Base-by-base conservation (phyloP, 805 yeast species). In the Candida oleophila region DNA sequence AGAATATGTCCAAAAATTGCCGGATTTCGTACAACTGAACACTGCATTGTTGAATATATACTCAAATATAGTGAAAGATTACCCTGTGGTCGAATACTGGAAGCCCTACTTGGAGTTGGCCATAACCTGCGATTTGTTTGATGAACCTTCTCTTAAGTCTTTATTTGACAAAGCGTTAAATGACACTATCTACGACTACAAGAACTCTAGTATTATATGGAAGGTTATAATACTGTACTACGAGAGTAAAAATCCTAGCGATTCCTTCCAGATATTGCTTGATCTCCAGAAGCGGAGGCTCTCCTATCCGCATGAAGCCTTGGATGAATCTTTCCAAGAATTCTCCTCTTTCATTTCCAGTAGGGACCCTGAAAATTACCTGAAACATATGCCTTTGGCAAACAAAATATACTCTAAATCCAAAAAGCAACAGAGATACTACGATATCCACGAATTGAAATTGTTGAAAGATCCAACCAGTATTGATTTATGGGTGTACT, bases 281-380 rank as follows among this genome's bases (percentile, higher is more conserved):
- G 49, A 47, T 5, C 41, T 65, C 3, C 61, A 66, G 55, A 43
- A 64, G 3, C 52, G 61, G 22, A 57, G 78, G 35, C 54, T 81
- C 3, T 35, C 52, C 1, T 50, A 55, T 8, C 82, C 82, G 0
- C 82, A 77, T 55, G 46, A 54, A 1, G 52, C 59, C 2, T 45
- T 78, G 5, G 76, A 73, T 3, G 65, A 67, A 0, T 70, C 81
- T 0, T 73, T 65, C 52, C 56, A 64, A 8, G 59, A 60, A 1
- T 70, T 64, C 38, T 78, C 82, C 1, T 21, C 57, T 0, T 74
- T 77, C 44, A 62, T 78, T 1, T 61, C 80, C 1, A 33, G 46
- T 2, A 36, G 64, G 39, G 59, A 52, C 19, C 43, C 59, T 0
- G 53, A 53, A 1, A 41, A 62, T 2, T 78, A 78, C 49, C 65